Percentiles rank a stretch among this genome's conserved stretches.
Conservation (phyloP, 306 rosid species). For the Citrullus amarus region DNA sequence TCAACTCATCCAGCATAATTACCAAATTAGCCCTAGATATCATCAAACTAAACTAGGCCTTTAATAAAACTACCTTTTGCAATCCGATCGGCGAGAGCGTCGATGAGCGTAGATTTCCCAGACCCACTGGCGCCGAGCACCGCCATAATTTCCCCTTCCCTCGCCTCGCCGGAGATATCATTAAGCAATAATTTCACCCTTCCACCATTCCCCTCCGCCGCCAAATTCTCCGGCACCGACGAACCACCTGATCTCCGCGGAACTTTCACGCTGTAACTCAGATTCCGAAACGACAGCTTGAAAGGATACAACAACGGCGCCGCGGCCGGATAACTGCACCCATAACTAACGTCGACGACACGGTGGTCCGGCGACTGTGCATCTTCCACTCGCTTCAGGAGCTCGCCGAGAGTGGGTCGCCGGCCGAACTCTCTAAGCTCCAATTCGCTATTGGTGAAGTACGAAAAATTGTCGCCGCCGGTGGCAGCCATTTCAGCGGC, state of each 20-base stretch:
- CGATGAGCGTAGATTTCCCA: conserved; percentile 81
- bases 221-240: neutral
- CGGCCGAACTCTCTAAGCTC: conserved; percentile 29
- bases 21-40: too few relatives aligned
- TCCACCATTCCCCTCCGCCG: neutral
- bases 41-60: too few relatives aligned
- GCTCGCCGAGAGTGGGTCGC: conserved; percentile 54
- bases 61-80: conserved; percentile 20
- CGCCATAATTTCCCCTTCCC: conserved; percentile 89
- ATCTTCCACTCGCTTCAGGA: conserved; percentile 53
- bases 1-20: too few relatives aligned
- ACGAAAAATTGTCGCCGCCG: conserved; percentile 16
- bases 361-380: conserved; percentile 26
- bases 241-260: conserved; percentile 11
- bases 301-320: conserved; percentile 28
- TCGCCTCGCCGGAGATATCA: conserved; percentile 70
- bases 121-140: conserved; percentile 94
- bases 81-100: conserved; percentile 72
- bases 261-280: conserved; percentile 56
- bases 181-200: conserved; percentile 43
- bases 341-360: conserved; percentile 13
- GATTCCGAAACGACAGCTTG: conserved; percentile 52
- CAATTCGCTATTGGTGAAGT: conserved; percentile 25
- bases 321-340: conserved; percentile 7
- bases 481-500: neutral